phyloP scores from a whole-genome alignment of 768 basidiomycete species.

The Mycena amicta region DNA sequence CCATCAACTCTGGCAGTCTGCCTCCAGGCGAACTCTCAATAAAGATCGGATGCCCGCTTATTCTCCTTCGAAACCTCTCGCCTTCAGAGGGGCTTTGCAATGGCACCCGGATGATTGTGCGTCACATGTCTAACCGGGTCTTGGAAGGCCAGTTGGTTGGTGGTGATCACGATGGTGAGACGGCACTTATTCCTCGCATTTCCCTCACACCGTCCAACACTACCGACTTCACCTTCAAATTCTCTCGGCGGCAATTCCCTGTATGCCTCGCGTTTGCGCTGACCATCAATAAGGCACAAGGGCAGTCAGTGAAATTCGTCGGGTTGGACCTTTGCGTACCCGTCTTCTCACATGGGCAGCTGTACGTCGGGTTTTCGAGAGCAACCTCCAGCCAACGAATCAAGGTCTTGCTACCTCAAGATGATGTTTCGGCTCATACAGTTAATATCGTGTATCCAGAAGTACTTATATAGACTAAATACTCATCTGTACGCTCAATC shows the following conservation, averaged over 20 bases:
- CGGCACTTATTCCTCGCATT: constrained; percentile 43
- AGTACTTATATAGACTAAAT: neutral
- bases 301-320: neutral
- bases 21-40: constrained; percentile 35
- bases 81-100: constrained; percentile 32
- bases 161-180: constrained; percentile 38
- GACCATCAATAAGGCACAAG: constrained; percentile 53
- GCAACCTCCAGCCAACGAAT: neutral
- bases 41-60: constrained; percentile 34
- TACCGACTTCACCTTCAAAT: constrained; percentile 29
- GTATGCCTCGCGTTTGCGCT: constrained; percentile 47
- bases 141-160: constrained; percentile 38
- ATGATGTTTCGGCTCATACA: neutral
- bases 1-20: constrained; percentile 33
- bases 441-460: neutral
- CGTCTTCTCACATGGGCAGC: neutral
- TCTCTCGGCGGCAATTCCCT: constrained; percentile 44
- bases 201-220: constrained; percentile 31
- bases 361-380: neutral
- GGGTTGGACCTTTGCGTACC: neutral
- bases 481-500: neutral
- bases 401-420: neutral
- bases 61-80: constrained; percentile 34
- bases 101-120: constrained; percentile 32
- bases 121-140: constrained; percentile 29